Evolutionary conservation across 2,329 filamentous ascomycete genomes (phyloP).

Genomic region (Alternaria sp.): DNA sequence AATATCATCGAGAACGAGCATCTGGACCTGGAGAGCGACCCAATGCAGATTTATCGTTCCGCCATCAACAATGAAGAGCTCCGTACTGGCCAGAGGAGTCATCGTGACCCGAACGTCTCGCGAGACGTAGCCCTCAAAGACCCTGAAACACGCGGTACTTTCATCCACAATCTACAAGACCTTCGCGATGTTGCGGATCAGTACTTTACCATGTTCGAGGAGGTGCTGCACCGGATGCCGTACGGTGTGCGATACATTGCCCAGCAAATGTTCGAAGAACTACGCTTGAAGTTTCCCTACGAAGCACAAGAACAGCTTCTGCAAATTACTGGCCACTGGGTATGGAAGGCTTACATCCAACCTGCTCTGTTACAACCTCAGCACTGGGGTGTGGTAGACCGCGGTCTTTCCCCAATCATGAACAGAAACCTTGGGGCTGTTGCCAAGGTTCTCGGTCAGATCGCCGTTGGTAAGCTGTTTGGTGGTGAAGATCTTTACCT

Average conservation of each 20-base stretch:
- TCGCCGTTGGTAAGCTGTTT: constrained; percentile 87
- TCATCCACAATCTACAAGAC: constrained; percentile 93
- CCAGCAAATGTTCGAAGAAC: constrained; percentile 81
- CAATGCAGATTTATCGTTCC: constrained; percentile 94
- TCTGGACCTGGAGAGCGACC: constrained; percentile 93
- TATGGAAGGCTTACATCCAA: constrained; percentile 93
- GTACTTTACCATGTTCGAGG: constrained; percentile 82
- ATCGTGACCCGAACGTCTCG: constrained; percentile 81
- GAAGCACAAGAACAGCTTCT: constrained; percentile 81
- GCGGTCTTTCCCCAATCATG: constrained; percentile 85
- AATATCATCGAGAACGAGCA: constrained; percentile 92
- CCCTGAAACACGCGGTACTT: constrained; percentile 87
- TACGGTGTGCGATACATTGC: constrained; percentile 91
- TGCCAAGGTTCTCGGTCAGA: constrained; percentile 87
- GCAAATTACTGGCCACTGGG: constrained; percentile 86
- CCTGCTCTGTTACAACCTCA: constrained; percentile 90
- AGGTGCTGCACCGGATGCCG: constrained; percentile 85
- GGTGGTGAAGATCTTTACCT: constrained; percentile 95
- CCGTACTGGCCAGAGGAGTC: constrained; percentile 84
- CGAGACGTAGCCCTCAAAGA: constrained; percentile 96
- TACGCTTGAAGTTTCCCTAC: constrained; percentile 78
- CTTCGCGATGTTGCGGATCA: constrained; percentile 94
- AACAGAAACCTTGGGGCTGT: constrained; percentile 93
- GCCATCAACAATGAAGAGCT: constrained; percentile 98
- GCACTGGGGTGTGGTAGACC: constrained; percentile 90